A percentile compares a stretch with the other conserved stretches of the same genome.
Conservation (phyloP, 352 stramenopile species). For the Phytophthora hybrid region DNA sequence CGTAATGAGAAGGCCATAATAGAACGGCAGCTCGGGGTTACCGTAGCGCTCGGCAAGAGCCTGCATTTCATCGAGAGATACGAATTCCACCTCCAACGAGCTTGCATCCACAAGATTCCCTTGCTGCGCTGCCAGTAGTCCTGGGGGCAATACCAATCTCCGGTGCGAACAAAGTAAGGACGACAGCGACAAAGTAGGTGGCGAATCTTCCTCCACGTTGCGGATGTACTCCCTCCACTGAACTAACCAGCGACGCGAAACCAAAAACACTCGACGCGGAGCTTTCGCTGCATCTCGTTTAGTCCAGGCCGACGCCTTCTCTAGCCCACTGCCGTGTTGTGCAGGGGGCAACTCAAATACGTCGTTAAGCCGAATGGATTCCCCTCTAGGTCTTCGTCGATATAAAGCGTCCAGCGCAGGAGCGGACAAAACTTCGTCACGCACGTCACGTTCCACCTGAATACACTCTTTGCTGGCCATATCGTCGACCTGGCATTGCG, state of each 20-base stretch:
- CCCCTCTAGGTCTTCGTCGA: constrained; percentile 48
- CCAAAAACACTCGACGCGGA: constrained; percentile 60
- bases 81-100: constrained; percentile 66
- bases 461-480: constrained; percentile 58
- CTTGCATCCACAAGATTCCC: constrained; percentile 49
- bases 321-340: constrained; percentile 27
- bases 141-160: constrained; percentile 63
- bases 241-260: constrained; percentile 64
- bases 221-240: constrained; percentile 81
- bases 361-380: constrained; percentile 51
- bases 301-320: constrained; percentile 34
- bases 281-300: constrained; percentile 21
- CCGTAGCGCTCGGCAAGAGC: constrained; percentile 69
- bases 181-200: constrained; percentile 41
- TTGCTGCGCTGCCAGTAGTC: constrained; percentile 51
- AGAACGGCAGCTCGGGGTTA: constrained; percentile 51
- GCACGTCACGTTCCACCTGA: constrained; percentile 60
- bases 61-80: constrained; percentile 67
- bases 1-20: constrained; percentile 53
- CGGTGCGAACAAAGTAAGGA: constrained; percentile 61
- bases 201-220: constrained; percentile 58
- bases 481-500: constrained; percentile 61
- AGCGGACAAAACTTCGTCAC: constrained; percentile 69
- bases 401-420: constrained; percentile 62
- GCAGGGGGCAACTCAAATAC: constrained; percentile 51